These are phyloP conservation scores for Paraphoma chrysanthemicola DNA, from an alignment of 2,329 filamentous ascomycete genomes.

Conservation along the genomic window DNA sequence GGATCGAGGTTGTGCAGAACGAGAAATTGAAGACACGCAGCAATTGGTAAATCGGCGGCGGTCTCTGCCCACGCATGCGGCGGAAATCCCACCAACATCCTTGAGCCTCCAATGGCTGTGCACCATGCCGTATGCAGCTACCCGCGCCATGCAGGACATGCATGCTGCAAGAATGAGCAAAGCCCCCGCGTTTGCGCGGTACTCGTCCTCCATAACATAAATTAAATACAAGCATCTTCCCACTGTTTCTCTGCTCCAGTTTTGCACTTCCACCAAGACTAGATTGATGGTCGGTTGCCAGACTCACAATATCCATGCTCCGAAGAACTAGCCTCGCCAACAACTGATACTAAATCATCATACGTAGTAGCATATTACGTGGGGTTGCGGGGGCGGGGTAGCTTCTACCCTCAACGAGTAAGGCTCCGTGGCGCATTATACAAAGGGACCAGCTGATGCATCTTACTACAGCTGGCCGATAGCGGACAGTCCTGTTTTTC, in stretches of 20 bases:
- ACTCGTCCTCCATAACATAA: not conserved
- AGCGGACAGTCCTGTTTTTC: constrained; percentile 27
- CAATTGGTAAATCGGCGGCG: constrained; percentile 43
- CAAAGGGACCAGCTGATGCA: constrained; percentile 34
- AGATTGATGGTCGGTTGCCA: not conserved
- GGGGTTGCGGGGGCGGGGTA: constrained; percentile 47
- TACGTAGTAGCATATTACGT: constrained; percentile 29
- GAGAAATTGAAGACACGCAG: constrained; percentile 63
- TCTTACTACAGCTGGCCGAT: constrained; percentile 26
- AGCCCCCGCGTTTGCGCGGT: not conserved
- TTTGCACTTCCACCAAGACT: not conserved
- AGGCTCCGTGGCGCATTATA: constrained; percentile 12
- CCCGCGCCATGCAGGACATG: constrained; percentile 2
- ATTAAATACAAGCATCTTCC: not conserved
- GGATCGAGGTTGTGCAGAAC: constrained; percentile 82
- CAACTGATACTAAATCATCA: not conserved
- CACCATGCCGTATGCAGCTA: constrained; percentile 12
- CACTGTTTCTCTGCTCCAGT: not conserved
- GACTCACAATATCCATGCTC: not conserved
- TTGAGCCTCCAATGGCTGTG: constrained; percentile 20
- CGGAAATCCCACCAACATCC: constrained; percentile 17
- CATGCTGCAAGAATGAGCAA: not conserved
- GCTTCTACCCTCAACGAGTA: constrained; percentile 18
- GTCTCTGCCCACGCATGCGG: constrained; percentile 12
- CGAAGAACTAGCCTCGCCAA: not conserved